Base-by-base conservation (phyloP, 805 yeast species). In the Candida parachauliodes region DNA sequence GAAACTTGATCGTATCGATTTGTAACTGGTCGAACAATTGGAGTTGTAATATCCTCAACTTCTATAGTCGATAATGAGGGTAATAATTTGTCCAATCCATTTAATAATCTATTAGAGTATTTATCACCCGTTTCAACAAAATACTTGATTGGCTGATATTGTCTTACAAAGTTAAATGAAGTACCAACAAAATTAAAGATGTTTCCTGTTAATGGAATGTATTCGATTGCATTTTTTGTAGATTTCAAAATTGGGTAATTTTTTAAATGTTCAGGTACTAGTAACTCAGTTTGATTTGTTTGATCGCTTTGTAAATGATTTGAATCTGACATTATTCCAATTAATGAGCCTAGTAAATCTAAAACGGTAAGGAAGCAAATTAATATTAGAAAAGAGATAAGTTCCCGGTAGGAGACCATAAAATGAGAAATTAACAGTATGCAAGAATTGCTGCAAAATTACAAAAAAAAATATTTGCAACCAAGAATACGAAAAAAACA, bases 61-160 rank as follows among this genome's bases (percentile, higher is more conserved):
- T 76, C 74, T 22, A 72, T 57, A 2, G 82, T 72, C 61, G 77
- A 77, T 39, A 81, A 59, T 26, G 67, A 63, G 3, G 95, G 95
- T 15, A 77, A 62, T 28, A 61, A 54, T 42, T 58, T 55, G 50
- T 88, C 96, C 29, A 87, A 62, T 24, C 65, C 53, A 40, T 53
- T 55, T 48, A 88, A 73, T n/a, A 76, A 60, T 21, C 62, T 49
- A 47, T 83, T 82, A n/a, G 55, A 58, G 21, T 81, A 69, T 21
- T 64, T 55, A 36, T 64, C 68, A 56, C 85, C 85, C 17, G 72
- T 68, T 31, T 66, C 59, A 29, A 77, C 57, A 5, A 74, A 63
- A 15, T 77, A 75, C 37, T 69, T 61, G 10, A 74, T 25, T 59
- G 60, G 63, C 24, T 54, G 57, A 11, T 48, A 48, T n/a, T 45